Evolutionary conservation across 208 protist genomes (phyloP).

Genomic region (Crithidia brevicula): DNA sequence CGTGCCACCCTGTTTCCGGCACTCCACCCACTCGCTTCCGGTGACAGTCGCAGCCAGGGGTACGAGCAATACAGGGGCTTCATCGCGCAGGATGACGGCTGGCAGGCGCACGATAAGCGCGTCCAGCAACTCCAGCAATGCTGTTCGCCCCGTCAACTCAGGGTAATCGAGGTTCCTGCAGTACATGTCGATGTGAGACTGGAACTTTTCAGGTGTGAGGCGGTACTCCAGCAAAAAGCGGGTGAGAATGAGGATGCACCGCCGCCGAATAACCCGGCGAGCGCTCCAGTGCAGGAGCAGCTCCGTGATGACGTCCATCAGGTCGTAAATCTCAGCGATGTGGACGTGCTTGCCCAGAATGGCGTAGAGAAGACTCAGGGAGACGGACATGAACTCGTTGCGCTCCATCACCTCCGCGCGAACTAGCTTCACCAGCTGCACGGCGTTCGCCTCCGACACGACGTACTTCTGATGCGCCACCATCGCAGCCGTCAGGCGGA

Average conservation of each 20-base stretch:
- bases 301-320: conserved; percentile 89
- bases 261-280: conserved; percentile 68
- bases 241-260: conserved; percentile 74
- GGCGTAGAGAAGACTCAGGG: conserved; percentile 84
- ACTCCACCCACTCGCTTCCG: conserved; percentile 66
- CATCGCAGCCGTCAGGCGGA: conserved; percentile 82
- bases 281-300: conserved; percentile 79
- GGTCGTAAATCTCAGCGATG: conserved; percentile 88
- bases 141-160: conserved; percentile 70
- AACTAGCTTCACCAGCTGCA: conserved; percentile 63
- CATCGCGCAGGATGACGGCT: conserved; percentile 73
- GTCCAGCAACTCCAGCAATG: conserved; percentile 84
- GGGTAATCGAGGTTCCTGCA: conserved; percentile 90
- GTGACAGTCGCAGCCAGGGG: conserved; percentile 72
- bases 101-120: conserved; percentile 73
- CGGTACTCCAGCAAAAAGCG: conserved; percentile 93
- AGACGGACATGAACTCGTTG: conserved; percentile 81
- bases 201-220: conserved; percentile 88
- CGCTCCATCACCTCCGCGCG: conserved; percentile 83
- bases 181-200: conserved; percentile 87
- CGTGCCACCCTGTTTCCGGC: conserved; percentile 51
- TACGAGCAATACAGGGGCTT: conserved; percentile 78
- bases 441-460: conserved; percentile 64
- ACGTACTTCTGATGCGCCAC: conserved; percentile 76
- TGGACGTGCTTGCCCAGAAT: conserved; percentile 88